Conservation (phyloP, 164 flowering plant genomes). For the Umbilicus rupestris region DNA sequence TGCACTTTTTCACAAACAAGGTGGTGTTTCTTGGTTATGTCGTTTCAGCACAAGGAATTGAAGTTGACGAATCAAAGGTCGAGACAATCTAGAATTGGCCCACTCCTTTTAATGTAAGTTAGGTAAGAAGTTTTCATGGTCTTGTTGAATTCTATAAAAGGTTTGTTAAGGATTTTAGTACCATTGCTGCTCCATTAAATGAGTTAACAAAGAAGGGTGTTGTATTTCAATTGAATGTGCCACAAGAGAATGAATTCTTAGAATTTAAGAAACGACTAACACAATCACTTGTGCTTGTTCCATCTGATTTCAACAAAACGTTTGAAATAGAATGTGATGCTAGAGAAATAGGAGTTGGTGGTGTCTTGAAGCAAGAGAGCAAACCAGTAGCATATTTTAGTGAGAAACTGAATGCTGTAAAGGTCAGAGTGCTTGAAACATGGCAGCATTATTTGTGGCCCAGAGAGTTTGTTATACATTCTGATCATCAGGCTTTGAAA, state of each 20-base stretch:
- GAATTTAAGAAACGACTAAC: background rate
- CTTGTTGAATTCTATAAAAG: background rate
- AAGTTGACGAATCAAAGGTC: background rate
- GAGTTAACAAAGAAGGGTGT: background rate
- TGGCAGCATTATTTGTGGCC: background rate
- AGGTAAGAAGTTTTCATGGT: background rate
- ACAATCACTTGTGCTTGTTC: too few species aligned
- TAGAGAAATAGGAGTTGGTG: background rate
- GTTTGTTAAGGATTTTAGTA: background rate
- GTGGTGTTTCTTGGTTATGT: background rate
- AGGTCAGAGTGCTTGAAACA: background rate
- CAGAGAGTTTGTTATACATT: background rate
- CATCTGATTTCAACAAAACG: background rate
- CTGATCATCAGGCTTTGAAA: slow-evolving; percentile 6
- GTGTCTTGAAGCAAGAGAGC: background rate
- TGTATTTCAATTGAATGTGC: background rate
- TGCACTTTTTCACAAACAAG: background rate
- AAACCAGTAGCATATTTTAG: slow-evolving; percentile 1
- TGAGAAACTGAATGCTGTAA: background rate
- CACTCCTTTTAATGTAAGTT: background rate
- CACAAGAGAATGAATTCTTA: background rate
- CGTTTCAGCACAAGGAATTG: background rate
- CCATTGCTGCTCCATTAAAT: background rate
- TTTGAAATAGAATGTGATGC: background rate
- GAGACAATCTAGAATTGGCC: background rate